These are phyloP conservation scores for Pholiota conissans DNA, from an alignment of 768 basidiomycete species.

Conservation along the genomic window DNA sequence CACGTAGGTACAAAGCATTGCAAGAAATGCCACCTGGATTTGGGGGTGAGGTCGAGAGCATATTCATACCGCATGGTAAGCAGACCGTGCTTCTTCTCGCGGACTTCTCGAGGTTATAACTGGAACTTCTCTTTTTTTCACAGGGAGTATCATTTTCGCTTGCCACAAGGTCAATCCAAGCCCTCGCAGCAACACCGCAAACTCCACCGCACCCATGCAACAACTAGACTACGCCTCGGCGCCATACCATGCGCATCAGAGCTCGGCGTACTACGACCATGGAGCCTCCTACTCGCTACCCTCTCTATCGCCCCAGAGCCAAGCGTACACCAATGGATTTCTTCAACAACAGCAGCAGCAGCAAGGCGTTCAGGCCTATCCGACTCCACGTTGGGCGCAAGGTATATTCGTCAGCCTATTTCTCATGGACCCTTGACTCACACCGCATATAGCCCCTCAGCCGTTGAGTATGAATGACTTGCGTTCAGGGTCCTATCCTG, in stretches of 20 bases:
- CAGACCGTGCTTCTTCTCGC: slow-evolving; percentile 26
- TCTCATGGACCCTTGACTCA: slow-evolving; percentile 3
- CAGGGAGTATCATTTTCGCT: slow-evolving; percentile 71
- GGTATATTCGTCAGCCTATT: slow-evolving; percentile 14
- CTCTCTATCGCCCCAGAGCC: slow-evolving; percentile 34
- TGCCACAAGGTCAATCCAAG: slow-evolving; percentile 64
- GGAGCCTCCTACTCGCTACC: slow-evolving; percentile 38
- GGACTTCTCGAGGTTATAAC: slow-evolving; percentile 27
- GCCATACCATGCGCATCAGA: slow-evolving; percentile 32
- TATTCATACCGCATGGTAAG: slow-evolving; percentile 89
- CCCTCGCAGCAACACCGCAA: slow-evolving; percentile 37
- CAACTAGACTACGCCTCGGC: slow-evolving; percentile 43
- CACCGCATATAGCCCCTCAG: slow-evolving; percentile 19
- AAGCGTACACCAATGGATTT: slow-evolving; percentile 33
- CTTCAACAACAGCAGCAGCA: slow-evolving; percentile 31
- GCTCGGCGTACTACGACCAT: slow-evolving; percentile 44
- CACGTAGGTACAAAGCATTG: slow-evolving; percentile 76
- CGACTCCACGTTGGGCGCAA: slow-evolving; percentile 44
- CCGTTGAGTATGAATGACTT: slow-evolving; percentile 26
- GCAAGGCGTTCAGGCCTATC: slow-evolving; percentile 32
- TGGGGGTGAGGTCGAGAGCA: slow-evolving; percentile 74
- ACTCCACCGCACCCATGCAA: slow-evolving; percentile 42
- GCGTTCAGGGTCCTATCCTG: slow-evolving; percentile 28
- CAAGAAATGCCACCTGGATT: slow-evolving; percentile 61
- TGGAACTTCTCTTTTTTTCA: slow-evolving; percentile 26